Conservation (phyloP, 2,329 filamentous ascomycete genomes). For the Cladosporium oxysporum region DNA sequence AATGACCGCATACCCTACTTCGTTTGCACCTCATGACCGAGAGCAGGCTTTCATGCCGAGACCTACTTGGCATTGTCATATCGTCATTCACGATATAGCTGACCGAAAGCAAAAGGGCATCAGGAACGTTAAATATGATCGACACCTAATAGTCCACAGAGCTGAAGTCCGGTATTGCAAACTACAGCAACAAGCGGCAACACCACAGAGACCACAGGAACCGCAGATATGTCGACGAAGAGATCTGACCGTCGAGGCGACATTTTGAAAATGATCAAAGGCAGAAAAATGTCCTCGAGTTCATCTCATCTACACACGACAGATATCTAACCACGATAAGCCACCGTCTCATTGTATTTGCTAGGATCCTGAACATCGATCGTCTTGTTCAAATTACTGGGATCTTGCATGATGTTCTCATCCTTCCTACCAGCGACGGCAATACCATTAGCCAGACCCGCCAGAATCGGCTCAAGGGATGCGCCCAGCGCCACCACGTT, state of each 20-base stretch:
- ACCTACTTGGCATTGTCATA: background rate
- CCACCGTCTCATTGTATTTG: background rate
- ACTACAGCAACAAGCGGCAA: background rate
- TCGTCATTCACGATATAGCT: background rate
- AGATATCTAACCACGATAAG: background rate
- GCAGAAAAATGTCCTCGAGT: background rate
- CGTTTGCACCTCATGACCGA: background rate
- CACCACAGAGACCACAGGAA: too few species aligned
- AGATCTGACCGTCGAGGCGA: background rate
- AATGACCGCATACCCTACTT: constrained; percentile 6
- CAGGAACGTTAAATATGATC: background rate
- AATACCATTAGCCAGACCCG: constrained; percentile 27
- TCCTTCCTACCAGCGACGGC: constrained; percentile 26
- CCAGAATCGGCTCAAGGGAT: constrained; percentile 31
- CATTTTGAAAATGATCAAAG: background rate
- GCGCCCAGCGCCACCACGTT: constrained; percentile 29
- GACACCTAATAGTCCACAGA: background rate
- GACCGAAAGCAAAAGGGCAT: background rate
- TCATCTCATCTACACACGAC: background rate
- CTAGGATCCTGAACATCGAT: background rate
- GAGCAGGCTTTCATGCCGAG: background rate
- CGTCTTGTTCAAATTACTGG: constrained; percentile 10
- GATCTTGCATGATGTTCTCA: constrained; percentile 23
- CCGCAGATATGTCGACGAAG: background rate
- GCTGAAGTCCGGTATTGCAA: background rate